These are phyloP conservation scores for Eutrema salsugineum DNA, from an alignment of 441 rosid genomes.

Conservation along the genomic window DNA sequence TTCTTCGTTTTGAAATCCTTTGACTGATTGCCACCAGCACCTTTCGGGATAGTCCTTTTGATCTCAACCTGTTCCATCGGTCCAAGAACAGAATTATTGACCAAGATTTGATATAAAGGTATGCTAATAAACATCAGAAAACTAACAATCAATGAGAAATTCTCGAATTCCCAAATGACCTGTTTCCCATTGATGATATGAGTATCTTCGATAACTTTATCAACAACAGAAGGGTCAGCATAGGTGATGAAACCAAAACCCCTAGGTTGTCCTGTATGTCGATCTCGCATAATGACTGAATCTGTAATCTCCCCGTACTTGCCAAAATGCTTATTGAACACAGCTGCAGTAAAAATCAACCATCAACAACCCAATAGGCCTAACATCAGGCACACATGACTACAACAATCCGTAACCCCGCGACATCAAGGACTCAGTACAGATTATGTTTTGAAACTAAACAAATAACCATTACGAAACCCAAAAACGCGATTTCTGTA, in stretches of 20 bases:
- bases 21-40: conserved; percentile 53
- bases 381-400: neutral
- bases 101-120: neutral
- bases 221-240: conserved; percentile 87
- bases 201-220: conserved; percentile 70
- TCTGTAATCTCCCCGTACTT: conserved; percentile 85
- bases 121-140: neutral
- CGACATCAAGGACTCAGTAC: too few species aligned
- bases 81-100: neutral
- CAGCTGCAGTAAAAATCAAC: conserved; percentile 39
- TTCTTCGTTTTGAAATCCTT: conserved; percentile 85
- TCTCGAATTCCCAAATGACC: too few species aligned
- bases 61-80: conserved; percentile 67
- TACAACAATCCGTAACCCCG: too few species aligned
- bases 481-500: too few species aligned
- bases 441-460: too few species aligned
- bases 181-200: conserved; percentile 40
- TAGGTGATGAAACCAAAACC: conserved; percentile 92
- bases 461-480: too few species aligned
- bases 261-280: conserved; percentile 83
- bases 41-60: conserved; percentile 89
- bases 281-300: conserved; percentile 90
- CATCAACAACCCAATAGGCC: neutral
- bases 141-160: neutral
- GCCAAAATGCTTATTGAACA: conserved; percentile 77